A percentile compares a stretch with the other conserved stretches of the same genome.
These are phyloP conservation scores for Haberlea rhodopensis DNA, from an alignment of 257 asterid genomes.

Conservation along the genomic window DNA sequence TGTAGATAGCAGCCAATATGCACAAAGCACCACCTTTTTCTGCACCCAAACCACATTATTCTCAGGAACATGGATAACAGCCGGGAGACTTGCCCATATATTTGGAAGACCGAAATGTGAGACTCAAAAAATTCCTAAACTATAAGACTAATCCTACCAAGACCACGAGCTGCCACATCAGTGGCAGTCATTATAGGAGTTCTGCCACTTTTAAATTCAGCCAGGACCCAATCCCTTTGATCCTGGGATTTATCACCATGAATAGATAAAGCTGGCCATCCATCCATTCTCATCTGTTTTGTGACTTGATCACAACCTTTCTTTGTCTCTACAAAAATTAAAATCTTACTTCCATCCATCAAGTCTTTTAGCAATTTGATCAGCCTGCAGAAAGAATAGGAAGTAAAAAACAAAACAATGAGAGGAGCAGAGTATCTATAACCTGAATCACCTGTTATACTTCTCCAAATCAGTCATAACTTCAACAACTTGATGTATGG, in stretches of 20 bases:
- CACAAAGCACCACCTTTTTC: constrained; percentile 34
- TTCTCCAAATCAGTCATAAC: constrained; percentile 77
- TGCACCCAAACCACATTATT: constrained; percentile 80
- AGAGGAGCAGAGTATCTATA: neutral
- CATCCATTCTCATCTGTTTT: constrained; percentile 82
- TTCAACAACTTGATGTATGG: constrained; percentile 78
- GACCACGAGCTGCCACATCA: constrained; percentile 99
- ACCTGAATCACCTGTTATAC: constrained; percentile 64
- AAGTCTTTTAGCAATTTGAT: constrained; percentile 66
- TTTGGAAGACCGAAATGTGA: constrained; percentile 38
- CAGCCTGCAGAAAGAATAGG: constrained; percentile 48
- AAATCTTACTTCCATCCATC: constrained; percentile 82
- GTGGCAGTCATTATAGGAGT: constrained; percentile 93
- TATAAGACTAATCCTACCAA: constrained; percentile 80
- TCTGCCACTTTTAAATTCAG: constrained; percentile 84
- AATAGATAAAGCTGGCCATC: constrained; percentile 93
- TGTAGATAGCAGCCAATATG: constrained; percentile 21
- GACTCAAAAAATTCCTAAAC: constrained; percentile 52
- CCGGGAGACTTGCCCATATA: constrained; percentile 69
- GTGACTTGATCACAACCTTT: constrained; percentile 93
- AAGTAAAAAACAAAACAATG: constrained; percentile 29
- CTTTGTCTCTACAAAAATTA: constrained; percentile 87
- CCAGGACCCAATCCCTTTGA: constrained; percentile 91
- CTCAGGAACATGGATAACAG: constrained; percentile 73
- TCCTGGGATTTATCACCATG: constrained; percentile 93